Evolutionary conservation across 768 basidiomycete species (phyloP).

Genomic region (Naganishia randhawae): DNA sequence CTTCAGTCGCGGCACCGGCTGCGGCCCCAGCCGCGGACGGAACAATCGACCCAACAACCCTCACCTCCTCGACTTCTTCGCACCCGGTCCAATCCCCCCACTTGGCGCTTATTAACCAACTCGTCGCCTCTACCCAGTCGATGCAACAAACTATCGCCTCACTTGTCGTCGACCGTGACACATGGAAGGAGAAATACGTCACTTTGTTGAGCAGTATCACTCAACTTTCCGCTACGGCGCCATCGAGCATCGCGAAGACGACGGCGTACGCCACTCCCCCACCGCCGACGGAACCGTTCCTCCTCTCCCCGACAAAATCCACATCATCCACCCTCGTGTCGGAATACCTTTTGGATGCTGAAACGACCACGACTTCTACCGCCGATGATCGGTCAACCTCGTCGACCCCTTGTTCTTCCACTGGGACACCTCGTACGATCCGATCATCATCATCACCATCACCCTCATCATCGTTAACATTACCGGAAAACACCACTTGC

Average conservation of each 20-base stretch:
- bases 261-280: neutral
- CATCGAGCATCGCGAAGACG: neutral
- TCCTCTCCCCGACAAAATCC: conserved; percentile 7
- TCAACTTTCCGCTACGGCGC: conserved; percentile 1
- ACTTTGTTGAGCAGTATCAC: conserved; percentile 8
- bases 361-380: neutral
- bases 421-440: neutral
- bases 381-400: neutral
- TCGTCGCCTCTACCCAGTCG: conserved; percentile 1
- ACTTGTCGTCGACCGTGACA: conserved; percentile 8
- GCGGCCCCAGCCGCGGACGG: neutral
- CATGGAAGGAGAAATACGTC: conserved; percentile 7
- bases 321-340: conserved; percentile 16
- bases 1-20: neutral
- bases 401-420: neutral
- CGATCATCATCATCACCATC: conserved; percentile 7
- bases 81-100: conserved; percentile 6
- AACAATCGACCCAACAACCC: conserved; percentile 12
- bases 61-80: neutral
- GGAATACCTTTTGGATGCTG: conserved; percentile 4
- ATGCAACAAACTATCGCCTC: conserved; percentile 11
- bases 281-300: neutral
- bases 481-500: conserved; percentile 23
- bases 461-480: neutral
- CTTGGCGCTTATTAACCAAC: conserved; percentile 3